Conservation (phyloP, 805 yeast species). For the Tetrapisispora namnaoensis region DNA sequence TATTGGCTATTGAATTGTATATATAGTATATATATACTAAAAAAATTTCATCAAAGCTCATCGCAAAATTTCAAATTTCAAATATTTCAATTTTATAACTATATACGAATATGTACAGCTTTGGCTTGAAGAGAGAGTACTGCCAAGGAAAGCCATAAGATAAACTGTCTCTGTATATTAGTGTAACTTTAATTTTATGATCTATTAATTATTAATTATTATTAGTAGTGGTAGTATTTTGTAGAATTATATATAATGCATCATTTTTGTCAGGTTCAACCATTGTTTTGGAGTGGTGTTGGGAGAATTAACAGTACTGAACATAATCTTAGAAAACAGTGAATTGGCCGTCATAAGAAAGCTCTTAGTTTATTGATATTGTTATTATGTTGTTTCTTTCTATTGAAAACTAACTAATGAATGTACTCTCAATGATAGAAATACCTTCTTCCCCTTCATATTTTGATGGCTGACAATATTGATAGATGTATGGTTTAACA, state of each 20-base stretch:
- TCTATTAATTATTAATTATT: background rate
- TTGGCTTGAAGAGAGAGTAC: background rate
- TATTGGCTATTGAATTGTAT: no score
- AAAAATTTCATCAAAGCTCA: conserved; percentile 1
- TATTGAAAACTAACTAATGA: conserved; percentile 33
- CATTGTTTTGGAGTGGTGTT: no score
- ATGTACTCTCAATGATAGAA: conserved; percentile 70
- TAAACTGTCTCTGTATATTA: no score
- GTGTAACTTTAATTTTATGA: background rate
- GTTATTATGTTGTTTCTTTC: no score
- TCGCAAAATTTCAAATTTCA: background rate
- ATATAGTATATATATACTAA: background rate
- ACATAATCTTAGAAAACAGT: no score
- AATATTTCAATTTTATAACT: background rate
- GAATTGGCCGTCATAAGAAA: no score
- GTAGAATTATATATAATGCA: background rate
- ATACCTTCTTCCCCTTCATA: conserved; percentile 52
- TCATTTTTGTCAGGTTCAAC: background rate
- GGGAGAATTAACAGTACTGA: no score
- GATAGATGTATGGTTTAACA: conserved; percentile 76
- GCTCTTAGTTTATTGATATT: no score
- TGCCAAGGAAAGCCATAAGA: no score
- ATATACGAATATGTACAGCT: background rate
- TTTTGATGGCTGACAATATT: conserved; percentile 54
- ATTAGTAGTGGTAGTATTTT: background rate